Conservation (phyloP, 1,139 yeast genomes). For the Protomyces gravidus region DNA sequence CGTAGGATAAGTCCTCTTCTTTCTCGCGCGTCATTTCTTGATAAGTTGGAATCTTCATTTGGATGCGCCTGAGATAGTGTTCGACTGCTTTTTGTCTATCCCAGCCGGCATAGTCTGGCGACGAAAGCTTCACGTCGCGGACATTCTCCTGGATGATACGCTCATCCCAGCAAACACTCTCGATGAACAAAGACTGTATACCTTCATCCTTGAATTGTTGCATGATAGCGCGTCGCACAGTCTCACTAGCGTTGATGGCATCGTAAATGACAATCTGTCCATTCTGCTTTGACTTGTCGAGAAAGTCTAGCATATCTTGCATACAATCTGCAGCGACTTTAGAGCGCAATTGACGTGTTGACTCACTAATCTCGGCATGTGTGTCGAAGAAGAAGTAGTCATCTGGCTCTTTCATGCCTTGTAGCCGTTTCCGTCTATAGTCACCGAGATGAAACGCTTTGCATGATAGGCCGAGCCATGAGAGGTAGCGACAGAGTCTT, state of each 20-base stretch:
- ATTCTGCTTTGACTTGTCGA: conserved; percentile 59
- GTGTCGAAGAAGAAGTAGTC: conserved; percentile 66
- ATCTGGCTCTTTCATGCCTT: conserved; percentile 53
- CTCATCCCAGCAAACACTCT: conserved; percentile 75
- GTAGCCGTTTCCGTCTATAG: conserved; percentile 61
- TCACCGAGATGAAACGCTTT: conserved; percentile 91
- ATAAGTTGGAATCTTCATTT: conserved; percentile 46
- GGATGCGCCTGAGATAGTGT: conserved; percentile 48
- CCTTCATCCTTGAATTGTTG: conserved; percentile 53
- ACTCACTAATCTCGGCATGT: conserved; percentile 39
- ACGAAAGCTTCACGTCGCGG: conserved; percentile 69
- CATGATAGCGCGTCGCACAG: conserved; percentile 59
- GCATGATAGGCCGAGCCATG: conserved; percentile 92
- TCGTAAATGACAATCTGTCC: conserved; percentile 90
- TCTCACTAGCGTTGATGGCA: conserved; percentile 80
- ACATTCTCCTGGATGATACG: conserved; percentile 68
- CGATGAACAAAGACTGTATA: conserved; percentile 80
- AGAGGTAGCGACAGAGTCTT: conserved; percentile 69
- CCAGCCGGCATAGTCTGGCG: conserved; percentile 84
- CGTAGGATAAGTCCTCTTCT: conserved; percentile 58
- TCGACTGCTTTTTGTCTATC: conserved; percentile 47
- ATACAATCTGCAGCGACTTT: conserved; percentile 62
- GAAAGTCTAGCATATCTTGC: conserved; percentile 57
- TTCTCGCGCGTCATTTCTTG: conserved; percentile 46
- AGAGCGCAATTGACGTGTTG: conserved; percentile 55